Base-by-base conservation (phyloP, 2,329 filamentous ascomycete species). In the Biscogniauxia marginata region DNA sequence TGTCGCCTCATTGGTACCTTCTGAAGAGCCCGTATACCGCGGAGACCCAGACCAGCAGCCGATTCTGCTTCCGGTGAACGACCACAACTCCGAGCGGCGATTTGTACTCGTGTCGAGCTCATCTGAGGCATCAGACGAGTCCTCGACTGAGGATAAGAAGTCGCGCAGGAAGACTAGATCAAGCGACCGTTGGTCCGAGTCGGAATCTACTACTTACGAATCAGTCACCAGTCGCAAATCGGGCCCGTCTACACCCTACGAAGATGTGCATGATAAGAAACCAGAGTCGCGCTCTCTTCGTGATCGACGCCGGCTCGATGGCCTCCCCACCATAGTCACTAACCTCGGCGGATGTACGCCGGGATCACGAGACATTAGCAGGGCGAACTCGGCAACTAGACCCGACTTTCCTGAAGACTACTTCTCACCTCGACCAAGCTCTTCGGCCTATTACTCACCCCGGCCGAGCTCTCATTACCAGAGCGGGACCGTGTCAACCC, bases 21-120 rank as follows among this genome's bases (percentile, higher is more conserved):
- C 75, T 55, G 86, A 87, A 62, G 84, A 87, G 56, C 79, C 83
- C 23, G 77, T 79, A 50, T 80, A 81, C 55, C 82, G 83, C 55
- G 89, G 89, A 43, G 81, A 83, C 5, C 72, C 87, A 56, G 87
- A 92, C 52, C 89, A 93, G 66, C 74, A 85, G 22, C 85, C 85
- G 11, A 77, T 92, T 49, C 76, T 93, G 21, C 73, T 87, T 54
- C 84, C 88, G 54, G 82, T 89, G 52, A 75, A 78, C 63, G 79
- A 84, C 50, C 70, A 79, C 64, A 85, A 84, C 62, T 78, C 80
- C 4, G 88, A 91, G 68, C 80, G 84, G 39, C 82, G 87, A 43
- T 90, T 87, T 63, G 84, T 89, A 7, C 72, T 88, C 39, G 73
- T 88, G 43, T 73, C 73, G 13, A 73, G 72, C 39, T 34, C 56